Base-by-base conservation (phyloP, 495 filamentous ascomycete species). In the Xylaria cubensis region DNA sequence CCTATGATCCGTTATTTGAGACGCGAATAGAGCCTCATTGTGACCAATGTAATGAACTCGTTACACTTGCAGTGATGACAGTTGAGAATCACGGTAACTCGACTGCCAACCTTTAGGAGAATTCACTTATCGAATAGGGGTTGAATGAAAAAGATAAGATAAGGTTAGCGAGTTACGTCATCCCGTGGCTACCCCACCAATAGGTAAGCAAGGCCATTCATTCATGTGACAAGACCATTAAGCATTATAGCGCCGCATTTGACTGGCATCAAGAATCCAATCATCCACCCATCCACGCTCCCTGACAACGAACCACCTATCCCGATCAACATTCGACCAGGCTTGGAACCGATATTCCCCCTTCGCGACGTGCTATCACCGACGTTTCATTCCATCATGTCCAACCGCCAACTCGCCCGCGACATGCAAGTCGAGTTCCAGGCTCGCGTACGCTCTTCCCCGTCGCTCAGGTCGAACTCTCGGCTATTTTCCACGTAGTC, bases 341-440 rank as follows among this genome's bases (percentile, higher is more conserved):
- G 24, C 50, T 9, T 7, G 3, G 3, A 44, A n/a, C 44, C 10
- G 15, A 64, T 3, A n/a, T 39, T 4, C 29, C 39, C 13, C 39
- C 21, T 29, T 29, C n/a, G 21, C n/a, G n/a, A n/a, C n/a, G n/a
- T n/a, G n/a, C n/a, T n/a, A n/a, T n/a, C n/a, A n/a, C n/a, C n/a
- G n/a, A n/a, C n/a, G n/a, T n/a, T n/a, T n/a, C n/a, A 36, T 36
- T 36, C 34, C 77, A 83, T 72, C 58, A 86, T 86, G 85, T 79
- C 84, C 56, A 86, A 86, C 73, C 82, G 83, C 75, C 85, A 86
- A 77, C 82, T 86, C 67, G 81, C 83, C 39, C 78, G 82, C 73
- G 85, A 85, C 79, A 85, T 83, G 82, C 84, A 86, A 73, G 80
- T 81, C 80, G 85, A 86, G 74, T 86, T 86, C 76, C 85, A 86